Base-by-base conservation (phyloP, 1,284 basidiomycete genomes). In the Puccinia hordei region DNA sequence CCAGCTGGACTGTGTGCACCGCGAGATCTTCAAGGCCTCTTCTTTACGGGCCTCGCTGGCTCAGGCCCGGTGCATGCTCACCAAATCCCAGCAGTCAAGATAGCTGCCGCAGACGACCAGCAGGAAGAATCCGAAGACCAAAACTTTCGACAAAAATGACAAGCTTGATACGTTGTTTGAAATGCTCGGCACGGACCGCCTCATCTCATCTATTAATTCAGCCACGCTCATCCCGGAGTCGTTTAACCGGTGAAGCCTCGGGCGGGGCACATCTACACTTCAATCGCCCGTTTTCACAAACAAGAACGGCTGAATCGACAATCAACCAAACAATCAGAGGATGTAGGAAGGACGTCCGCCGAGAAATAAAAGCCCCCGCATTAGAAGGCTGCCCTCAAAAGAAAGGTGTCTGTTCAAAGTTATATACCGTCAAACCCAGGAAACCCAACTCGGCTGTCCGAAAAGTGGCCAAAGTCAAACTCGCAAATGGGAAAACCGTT, bases 381-480 rank as follows among this genome's bases (percentile, higher is more conserved):
- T 89, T 98, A 33, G 88, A 92, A 82, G 88, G 86, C 44, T 91
- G 90, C 85, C 92, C 91, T 15, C 94, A 97, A 87, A 90, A 90
- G 83, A 97, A 96, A 86, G 95, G 93, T 51, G 94, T 98, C 81
- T 92, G 93, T 85, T 90, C 91, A 41, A 90, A 91, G 83, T 90
- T 98, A 33, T 92, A 92, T 86, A 92, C 91, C 65, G 90, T 89
- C 83, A 94, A 92, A 85, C 97, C 97, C 33, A 98, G 95, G 88
- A 99, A 99, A 86, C 97, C 97, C 82, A 99, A 99, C 87, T 99
- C 96, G 59, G 95, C 95, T 63, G 94, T 98, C 85, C 93, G 97
- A 82, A 99, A 98, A 87, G 93, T 98, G 81, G 95, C 95, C 59
- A 90, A 93, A 85, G 92, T 99, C 83, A 96, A 96, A 88, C 88